A percentile compares a stretch with the other conserved stretches of the same genome.
Conservation (phyloP, 2,329 filamentous ascomycete genomes). For the Sporothrix euskadiensis region DNA sequence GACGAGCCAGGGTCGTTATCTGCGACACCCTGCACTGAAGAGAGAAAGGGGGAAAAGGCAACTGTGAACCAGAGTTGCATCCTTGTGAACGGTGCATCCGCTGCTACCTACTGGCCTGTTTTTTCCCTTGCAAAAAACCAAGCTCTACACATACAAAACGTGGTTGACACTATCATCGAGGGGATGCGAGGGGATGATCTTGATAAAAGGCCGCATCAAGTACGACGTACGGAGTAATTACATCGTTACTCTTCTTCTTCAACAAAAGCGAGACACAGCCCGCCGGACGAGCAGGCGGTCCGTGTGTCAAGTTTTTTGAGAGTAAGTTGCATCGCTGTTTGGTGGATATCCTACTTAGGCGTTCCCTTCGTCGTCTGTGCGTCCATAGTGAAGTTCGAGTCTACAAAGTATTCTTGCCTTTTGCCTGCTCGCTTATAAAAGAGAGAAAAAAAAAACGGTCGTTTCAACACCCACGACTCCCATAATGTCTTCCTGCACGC, state of each 20-base stretch:
- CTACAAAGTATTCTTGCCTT: not conserved
- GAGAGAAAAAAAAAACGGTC: not conserved
- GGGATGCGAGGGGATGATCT: not conserved
- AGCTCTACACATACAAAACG: not conserved
- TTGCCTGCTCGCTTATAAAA: not conserved
- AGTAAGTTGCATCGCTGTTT: not conserved
- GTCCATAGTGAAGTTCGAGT: not conserved
- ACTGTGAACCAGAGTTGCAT: not conserved
- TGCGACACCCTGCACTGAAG: too few relatives aligned
- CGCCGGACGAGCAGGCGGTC: constrained; percentile 13
- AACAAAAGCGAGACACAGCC: not conserved
- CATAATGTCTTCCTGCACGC: not conserved
- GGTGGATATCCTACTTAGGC: not conserved
- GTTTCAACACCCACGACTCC: not conserved
- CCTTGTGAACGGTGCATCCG: not conserved
- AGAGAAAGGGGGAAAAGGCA: not conserved
- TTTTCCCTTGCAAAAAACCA: not conserved
- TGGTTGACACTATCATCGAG: not conserved
- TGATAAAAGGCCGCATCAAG: not conserved
- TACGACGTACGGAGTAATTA: not conserved
- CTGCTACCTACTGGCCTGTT: not conserved
- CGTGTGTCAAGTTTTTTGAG: not conserved
- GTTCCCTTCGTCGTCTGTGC: not conserved
- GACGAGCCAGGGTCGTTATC: constrained; percentile 1
- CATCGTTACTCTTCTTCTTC: not conserved